phyloP scores from a whole-genome alignment of 495 filamentous ascomycete genomes.

The Penicillium turbatum region DNA sequence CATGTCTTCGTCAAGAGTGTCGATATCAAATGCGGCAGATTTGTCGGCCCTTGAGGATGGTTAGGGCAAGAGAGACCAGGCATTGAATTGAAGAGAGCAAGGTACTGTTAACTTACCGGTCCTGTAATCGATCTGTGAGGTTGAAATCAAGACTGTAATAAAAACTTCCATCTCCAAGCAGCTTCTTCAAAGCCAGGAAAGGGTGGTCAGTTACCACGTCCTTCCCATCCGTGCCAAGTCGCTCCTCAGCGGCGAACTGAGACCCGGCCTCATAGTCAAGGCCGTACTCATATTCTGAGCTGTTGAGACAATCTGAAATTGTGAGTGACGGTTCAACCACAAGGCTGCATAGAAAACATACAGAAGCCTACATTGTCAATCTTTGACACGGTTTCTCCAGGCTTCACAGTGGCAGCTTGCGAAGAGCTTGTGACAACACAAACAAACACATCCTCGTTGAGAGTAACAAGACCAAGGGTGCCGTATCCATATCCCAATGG shows the following conservation, averaged over 20 bases:
- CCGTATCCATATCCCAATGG: constrained; percentile 76
- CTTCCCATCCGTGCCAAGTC: constrained; percentile 53
- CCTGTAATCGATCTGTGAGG: constrained; percentile 87
- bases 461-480: constrained; percentile 83
- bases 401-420: constrained; percentile 75
- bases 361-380: constrained; percentile 87
- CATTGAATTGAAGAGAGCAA: not conserved
- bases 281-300: constrained; percentile 70
- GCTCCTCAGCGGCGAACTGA: constrained; percentile 48
- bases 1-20: constrained; percentile 81
- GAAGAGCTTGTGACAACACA: constrained; percentile 79
- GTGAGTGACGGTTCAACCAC: constrained; percentile 2
- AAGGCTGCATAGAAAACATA: constrained; percentile 28
- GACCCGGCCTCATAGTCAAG: constrained; percentile 58
- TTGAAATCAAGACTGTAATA: constrained; percentile 98
- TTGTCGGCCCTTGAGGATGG: constrained; percentile 39
- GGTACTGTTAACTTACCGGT: constrained; percentile 55
- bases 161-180: constrained; percentile 91
- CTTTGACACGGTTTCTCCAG: constrained; percentile 81
- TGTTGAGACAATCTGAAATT: constrained; percentile 72
- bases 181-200: constrained; percentile 81
- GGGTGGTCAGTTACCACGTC: constrained; percentile 77
- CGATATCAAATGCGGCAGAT: constrained; percentile 66
- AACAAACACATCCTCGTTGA: constrained; percentile 82
- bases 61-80: constrained; percentile 40